phyloP scores from a whole-genome alignment of 345 rosid species.

The Camelina laxa region DNA sequence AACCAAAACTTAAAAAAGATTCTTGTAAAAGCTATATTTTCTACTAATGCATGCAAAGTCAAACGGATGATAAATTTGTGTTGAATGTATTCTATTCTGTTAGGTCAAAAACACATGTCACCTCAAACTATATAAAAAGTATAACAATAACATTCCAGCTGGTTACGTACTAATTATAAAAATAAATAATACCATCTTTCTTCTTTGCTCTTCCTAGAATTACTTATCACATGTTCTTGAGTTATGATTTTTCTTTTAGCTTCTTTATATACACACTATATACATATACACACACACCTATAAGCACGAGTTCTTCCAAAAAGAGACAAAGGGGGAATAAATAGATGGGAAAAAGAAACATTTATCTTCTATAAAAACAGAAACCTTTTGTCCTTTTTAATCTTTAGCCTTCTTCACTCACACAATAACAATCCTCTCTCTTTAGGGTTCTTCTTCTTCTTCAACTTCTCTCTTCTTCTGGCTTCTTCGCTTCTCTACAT shows the following conservation, averaged over 20 bases:
- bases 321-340: conserved; percentile 30
- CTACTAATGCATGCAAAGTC: conserved; percentile 45
- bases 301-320: conserved; percentile 39
- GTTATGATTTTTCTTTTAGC: neutral
- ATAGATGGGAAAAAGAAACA: conserved; percentile 28
- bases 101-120: conserved; percentile 47
- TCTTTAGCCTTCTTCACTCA: conserved; percentile 30
- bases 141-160: conserved; percentile 44
- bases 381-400: conserved; percentile 32
- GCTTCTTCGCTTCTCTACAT: neutral
- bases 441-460: conserved; percentile 20
- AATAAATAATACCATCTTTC: neutral
- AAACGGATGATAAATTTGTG: conserved; percentile 43
- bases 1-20: conserved; percentile 27
- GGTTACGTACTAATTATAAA: conserved; percentile 20
- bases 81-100: conserved; percentile 44
- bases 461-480: conserved; percentile 12
- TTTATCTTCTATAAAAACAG: conserved; percentile 32
- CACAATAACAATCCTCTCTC: neutral
- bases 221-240: conserved; percentile 17
- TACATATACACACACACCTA: conserved; percentile 13
- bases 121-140: conserved; percentile 41
- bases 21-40: conserved; percentile 34
- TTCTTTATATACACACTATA: neutral
- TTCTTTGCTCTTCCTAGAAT: conserved; percentile 16